Conservation (phyloP, 208 protist genomes). For the Wallacemonas rigidus region DNA sequence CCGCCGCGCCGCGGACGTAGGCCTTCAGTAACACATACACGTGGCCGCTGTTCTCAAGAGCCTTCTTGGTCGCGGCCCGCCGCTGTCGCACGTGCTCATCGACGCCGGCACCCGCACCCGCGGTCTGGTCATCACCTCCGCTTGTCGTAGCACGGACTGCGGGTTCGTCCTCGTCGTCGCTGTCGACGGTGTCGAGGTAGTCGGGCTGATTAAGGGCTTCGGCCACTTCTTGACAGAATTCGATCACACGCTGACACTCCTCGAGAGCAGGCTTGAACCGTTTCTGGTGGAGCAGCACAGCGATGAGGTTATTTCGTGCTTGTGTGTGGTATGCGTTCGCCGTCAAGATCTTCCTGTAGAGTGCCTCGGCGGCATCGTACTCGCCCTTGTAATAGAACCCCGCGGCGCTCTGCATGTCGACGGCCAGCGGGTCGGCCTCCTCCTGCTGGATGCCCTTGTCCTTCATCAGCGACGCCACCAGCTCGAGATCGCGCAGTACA, state of each 20-base stretch:
- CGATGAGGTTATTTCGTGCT: conserved; percentile 77
- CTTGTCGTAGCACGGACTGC: background rate
- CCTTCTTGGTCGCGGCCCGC: conserved; percentile 56
- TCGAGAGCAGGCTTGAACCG: conserved; percentile 69
- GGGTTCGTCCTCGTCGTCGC: conserved; percentile 72
- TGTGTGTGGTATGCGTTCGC: conserved; percentile 53
- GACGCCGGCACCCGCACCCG: conserved; percentile 8
- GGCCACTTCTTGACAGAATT: conserved; percentile 82
- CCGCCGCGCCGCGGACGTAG: conserved; percentile 84
- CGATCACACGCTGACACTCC: conserved; percentile 66
- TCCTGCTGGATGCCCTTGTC: conserved; percentile 41
- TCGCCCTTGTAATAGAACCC: conserved; percentile 64
- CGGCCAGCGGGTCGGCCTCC: conserved; percentile 30
- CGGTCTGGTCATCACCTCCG: background rate
- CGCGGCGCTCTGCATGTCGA: conserved; percentile 63
- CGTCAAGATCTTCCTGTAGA: conserved; percentile 66
- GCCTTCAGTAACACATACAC: conserved; percentile 93
- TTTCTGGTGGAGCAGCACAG: conserved; percentile 68
- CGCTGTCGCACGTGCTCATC: conserved; percentile 45
- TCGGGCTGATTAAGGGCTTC: conserved; percentile 73
- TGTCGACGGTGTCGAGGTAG: conserved; percentile 75
- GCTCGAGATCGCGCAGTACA: conserved; percentile 54
- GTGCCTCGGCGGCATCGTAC: conserved; percentile 56
- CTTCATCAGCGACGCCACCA: conserved; percentile 56
- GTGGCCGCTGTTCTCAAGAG: conserved; percentile 77